Base-by-base conservation (phyloP, 495 filamentous ascomycete species). In the Tuber calosporum region DNA sequence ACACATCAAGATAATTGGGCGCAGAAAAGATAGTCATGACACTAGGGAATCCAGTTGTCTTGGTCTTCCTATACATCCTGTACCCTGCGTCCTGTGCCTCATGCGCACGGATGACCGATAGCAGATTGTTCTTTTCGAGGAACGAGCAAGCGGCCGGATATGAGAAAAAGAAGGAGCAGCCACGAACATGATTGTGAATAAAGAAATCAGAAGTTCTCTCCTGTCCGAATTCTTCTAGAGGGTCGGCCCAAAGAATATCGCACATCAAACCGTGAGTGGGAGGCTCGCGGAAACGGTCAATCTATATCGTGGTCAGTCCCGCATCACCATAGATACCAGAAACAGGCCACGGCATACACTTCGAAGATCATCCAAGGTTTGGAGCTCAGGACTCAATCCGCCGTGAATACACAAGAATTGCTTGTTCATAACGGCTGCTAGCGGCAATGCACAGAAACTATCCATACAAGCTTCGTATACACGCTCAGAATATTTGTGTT, bases 11-110 rank as follows among this genome's bases (percentile, higher is more conserved):
- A 82, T 99, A 98, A 82, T 99, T 99, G 36, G 95, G 95, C 5
- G 95, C 95, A 68, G 94, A 97, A 87, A 99, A 99, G 82, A 99
- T 99, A 66, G 95, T 99, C 95, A 99, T 99, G 72, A 99, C 95
- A 84, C 94, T 97, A 15, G 95, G 95, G 86, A 99, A 99, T 2
- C 95, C 95, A 20, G 95, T 99, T 0, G 96, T 97, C 42, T 93
- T 89, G 1, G 95, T 99, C 87, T 99, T 99, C 72, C 95, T 88
- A 84, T 99, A 99, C 95, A 99, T 99, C 78, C 95, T 89, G 82
- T 99, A 99, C 30, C 95, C 95, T 68, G 95, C 95, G 84, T 99
- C 95, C 85, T 99, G 95, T 22, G 95, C 95, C 80, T 99, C 95
- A 85, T 99, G 95, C n/a, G 95, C 95, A 78, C 95, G 91, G 81